Evolutionary conservation across 371 early-diverging fungal genomes (phyloP), one percentile per base, ranked within the genome.

Genomic region (Rhizopus delemar): DNA sequence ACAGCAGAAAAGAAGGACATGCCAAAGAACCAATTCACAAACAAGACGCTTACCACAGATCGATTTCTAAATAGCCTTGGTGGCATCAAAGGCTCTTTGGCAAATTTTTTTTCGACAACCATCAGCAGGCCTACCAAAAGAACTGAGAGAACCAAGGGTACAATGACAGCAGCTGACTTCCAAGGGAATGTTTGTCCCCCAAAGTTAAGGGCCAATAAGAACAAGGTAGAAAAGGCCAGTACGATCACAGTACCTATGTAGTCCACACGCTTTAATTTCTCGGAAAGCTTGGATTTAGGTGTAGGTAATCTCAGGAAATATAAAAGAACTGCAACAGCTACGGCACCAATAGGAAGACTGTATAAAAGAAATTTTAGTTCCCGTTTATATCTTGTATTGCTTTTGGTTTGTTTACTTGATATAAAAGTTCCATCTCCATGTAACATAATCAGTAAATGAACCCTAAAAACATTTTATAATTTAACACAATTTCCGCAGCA

Each of bases 91-190:
- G 85, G 85, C 31, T 84, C 85, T 9, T 59, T 54, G 9, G 81
- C 83, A 51, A 69, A 65, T 48, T 69, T 73, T 33, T 59, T 52
- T 62, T 86, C 86, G 1, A 74, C 52, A 4, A 78, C 39, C 0
- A 81, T 62, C 35, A 77, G 56, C 15, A 82, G 65, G 0, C 51
- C 70, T 3, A 64, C 55, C 39, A 86, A 35, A 5, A 86, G 66
- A 11, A 60, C 62, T 0, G 86, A 80, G 1, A 86, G 56, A 1
- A 76, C 73, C 48, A 88, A 73, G 8, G 85, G 86, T 8, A 69
- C 72, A 57, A 91, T 78, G 43, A 90, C 82, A 36, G 78, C 80
- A 31, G 82, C 74, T 8, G 87, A 84, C 50, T 69, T 67, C 91
- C 91, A 91, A n/a, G 81, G 78, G 49, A 72, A 81, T 3, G 70